These are phyloP conservation scores for Komagataella mondaviorum DNA, from an alignment of 805 yeast species.

Conservation along the genomic window DNA sequence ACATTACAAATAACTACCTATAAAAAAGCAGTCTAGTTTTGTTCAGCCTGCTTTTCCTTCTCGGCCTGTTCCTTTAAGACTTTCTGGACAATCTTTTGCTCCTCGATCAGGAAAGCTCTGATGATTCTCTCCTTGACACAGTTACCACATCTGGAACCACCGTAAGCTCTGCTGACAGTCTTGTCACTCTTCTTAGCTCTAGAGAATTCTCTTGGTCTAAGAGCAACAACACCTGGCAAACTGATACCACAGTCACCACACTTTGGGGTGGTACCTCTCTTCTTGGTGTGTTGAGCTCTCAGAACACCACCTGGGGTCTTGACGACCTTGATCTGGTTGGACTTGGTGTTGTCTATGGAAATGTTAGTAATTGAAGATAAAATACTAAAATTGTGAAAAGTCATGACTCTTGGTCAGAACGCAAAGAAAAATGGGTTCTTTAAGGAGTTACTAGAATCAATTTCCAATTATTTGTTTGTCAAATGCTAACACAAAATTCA, in stretches of 20 bases:
- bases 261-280: conserved; percentile 75
- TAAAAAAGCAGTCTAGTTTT: conserved; percentile 7
- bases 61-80: conserved; percentile 94
- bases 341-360: conserved; percentile 88
- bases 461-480: not conserved
- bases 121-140: conserved; percentile 98
- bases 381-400: conserved; percentile 8
- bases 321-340: conserved; percentile 98
- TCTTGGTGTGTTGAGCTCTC: conserved; percentile 95
- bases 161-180: conserved; percentile 99
- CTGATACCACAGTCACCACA: conserved; percentile 79
- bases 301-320: conserved; percentile 99
- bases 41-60: conserved; percentile 60
- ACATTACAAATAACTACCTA: not conserved
- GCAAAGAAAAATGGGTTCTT: not conserved
- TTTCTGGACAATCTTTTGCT: conserved; percentile 99
- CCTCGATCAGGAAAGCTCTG: conserved; percentile 99
- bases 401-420: not conserved
- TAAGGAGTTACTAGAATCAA: not conserved
- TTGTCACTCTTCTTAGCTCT: conserved; percentile 89
- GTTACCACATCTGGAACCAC: conserved; percentile 97
- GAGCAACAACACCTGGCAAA: conserved; percentile 63
- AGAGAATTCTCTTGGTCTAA: conserved; percentile 98
- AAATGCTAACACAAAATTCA: too few relatives aligned
- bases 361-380: conserved; percentile 4